A percentile compares a stretch with the other conserved stretches of the same genome.
Evolutionary conservation across 2,329 filamentous ascomycete genomes (phyloP).

Genomic region (Fusarium sp.): DNA sequence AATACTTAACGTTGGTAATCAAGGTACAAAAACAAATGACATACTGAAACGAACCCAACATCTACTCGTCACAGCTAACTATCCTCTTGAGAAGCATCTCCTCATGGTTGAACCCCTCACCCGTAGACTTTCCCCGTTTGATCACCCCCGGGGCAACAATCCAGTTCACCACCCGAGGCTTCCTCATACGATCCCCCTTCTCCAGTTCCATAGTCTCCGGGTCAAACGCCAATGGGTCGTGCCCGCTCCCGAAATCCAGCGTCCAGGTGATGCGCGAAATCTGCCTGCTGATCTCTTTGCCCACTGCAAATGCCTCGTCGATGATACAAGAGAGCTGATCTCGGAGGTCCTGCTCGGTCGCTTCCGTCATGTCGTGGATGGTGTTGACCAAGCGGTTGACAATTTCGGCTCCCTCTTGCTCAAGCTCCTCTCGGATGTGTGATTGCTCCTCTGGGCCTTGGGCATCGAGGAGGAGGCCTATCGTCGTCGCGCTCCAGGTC

Average conservation of each 20-base stretch:
- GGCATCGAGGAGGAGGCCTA: neutral
- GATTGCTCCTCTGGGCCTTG: neutral
- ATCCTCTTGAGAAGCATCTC: neutral
- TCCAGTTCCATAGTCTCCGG: neutral
- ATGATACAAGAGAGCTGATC: neutral
- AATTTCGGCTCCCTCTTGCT: too few relatives aligned
- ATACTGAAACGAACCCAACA: neutral
- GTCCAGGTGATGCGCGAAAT: neutral
- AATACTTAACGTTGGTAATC: neutral
- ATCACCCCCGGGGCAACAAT: neutral
- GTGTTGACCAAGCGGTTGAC: neutral
- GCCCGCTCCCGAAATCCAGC: neutral
- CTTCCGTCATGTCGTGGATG: too few relatives aligned
- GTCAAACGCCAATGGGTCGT: neutral
- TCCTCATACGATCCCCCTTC: neutral
- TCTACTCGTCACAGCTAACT: neutral
- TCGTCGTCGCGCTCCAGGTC: neutral
- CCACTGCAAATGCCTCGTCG: neutral
- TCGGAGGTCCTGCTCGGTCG: too few relatives aligned
- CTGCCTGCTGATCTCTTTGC: neutral
- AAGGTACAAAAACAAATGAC: neutral
- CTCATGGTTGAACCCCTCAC: neutral
- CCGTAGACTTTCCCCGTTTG: neutral
- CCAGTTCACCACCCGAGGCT: neutral
- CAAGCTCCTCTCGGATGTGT: neutral